Conservation (phyloP, 148 eudicot genomes). For the Rhododendron griersonianum region DNA sequence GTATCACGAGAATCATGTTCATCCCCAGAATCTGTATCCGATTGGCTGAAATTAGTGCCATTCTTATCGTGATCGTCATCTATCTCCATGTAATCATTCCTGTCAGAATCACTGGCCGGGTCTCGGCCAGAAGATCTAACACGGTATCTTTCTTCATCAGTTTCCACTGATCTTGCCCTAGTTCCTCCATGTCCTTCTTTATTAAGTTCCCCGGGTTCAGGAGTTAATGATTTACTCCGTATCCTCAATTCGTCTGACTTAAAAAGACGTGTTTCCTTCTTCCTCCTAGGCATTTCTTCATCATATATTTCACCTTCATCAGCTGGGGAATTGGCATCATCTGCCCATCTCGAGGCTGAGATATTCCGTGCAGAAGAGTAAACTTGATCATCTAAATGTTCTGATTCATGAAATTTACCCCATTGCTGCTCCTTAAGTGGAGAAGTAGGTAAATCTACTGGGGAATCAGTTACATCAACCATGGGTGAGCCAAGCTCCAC, state of each 20-base stretch:
- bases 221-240: conserved; percentile 47
- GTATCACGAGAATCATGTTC: conserved; percentile 35
- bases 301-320: conserved; percentile 75
- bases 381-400: conserved; percentile 21
- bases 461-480: conserved; percentile 34
- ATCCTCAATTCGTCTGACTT: conserved; percentile 35
- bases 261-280: conserved; percentile 25
- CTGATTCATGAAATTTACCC: conserved; percentile 30
- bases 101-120: conserved; percentile 34
- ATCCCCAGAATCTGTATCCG: conserved; percentile 60
- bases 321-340: conserved; percentile 70
- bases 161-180: conserved; percentile 48
- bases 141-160: conserved; percentile 48
- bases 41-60: conserved; percentile 41
- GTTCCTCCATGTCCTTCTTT: conserved; percentile 46
- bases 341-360: conserved; percentile 90
- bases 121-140: conserved; percentile 58
- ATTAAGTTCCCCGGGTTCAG: conserved; percentile 50
- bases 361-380: conserved; percentile 41
- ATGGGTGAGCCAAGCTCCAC: conserved; percentile 28
- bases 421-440: conserved; percentile 28
- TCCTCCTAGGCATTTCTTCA: conserved; percentile 27
- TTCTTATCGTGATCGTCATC: conserved; percentile 42
- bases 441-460: conserved; percentile 25
- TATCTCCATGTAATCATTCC: conserved; percentile 60